phyloP scores from a whole-genome alignment of 1,284 basidiomycete genomes.

The Heliocybe sulcata region DNA sequence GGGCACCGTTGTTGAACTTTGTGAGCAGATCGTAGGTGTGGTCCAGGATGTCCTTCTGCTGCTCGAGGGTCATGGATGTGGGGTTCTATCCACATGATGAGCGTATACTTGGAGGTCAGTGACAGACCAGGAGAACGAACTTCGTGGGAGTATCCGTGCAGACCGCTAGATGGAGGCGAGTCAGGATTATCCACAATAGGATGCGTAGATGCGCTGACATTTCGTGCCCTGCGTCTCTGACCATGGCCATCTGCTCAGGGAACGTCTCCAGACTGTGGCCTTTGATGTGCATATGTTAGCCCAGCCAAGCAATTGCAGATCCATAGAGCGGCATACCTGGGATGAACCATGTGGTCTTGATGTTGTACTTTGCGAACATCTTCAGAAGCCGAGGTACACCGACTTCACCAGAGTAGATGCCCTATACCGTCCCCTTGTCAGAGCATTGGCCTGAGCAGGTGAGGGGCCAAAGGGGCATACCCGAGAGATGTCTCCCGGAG shows the following conservation, averaged over 20 bases:
- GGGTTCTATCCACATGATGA: slow-evolving; percentile 41
- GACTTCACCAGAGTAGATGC: slow-evolving; percentile 70
- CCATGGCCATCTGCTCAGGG: slow-evolving; percentile 55
- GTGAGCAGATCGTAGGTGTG: slow-evolving; percentile 63
- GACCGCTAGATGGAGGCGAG: slow-evolving; percentile 32
- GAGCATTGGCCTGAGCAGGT: not conserved
- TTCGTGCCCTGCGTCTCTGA: slow-evolving; percentile 66
- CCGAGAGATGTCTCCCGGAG: slow-evolving; percentile 57
- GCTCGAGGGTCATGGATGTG: slow-evolving; percentile 49
- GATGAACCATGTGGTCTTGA: slow-evolving; percentile 70
- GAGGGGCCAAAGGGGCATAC: slow-evolving; percentile 19
- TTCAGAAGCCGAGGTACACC: slow-evolving; percentile 62
- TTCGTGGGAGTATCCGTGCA: slow-evolving; percentile 75
- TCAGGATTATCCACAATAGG: not conserved
- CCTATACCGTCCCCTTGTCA: slow-evolving; percentile 32
- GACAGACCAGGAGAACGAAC: slow-evolving; percentile 16
- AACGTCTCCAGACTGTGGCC: slow-evolving; percentile 69
- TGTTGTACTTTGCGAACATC: slow-evolving; percentile 65
- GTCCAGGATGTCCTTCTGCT: slow-evolving; percentile 69
- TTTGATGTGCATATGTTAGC: slow-evolving; percentile 12
- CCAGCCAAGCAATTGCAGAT: not conserved
- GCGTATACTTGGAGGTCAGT: not conserved
- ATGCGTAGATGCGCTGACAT: slow-evolving; percentile 29
- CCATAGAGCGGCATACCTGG: slow-evolving; percentile 33
- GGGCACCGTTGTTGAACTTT: slow-evolving; percentile 59